These are phyloP conservation scores for Phyllostachys edulis DNA, from an alignment of 176 grass and related monocot genomes.

Conservation along the genomic window DNA sequence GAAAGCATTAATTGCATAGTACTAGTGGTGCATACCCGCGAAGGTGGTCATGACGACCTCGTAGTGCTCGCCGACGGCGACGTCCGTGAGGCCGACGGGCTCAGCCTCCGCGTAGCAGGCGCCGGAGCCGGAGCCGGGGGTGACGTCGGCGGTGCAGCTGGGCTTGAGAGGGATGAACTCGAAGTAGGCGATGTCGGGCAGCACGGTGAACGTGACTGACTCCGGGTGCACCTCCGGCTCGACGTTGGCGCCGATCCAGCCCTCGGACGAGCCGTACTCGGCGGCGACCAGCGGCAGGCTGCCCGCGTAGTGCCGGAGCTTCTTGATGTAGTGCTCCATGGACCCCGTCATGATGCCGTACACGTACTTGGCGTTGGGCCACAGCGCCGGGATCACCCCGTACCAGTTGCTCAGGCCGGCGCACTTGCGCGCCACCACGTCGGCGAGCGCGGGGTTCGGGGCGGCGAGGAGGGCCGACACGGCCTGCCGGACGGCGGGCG, in stretches of 20 bases:
- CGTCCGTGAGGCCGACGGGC: conserved; percentile 70
- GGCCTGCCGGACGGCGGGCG: conserved; percentile 49
- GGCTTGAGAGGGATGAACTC: conserved; percentile 76
- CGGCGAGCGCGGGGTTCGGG: conserved; percentile 61
- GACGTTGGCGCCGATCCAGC: conserved; percentile 73
- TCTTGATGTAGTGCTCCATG: conserved; percentile 87
- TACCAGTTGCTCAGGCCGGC: conserved; percentile 80
- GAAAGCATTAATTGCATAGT: neutral
- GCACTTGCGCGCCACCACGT: conserved; percentile 53
- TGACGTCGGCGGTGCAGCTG: neutral
- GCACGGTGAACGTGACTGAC: conserved; percentile 63
- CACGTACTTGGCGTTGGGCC: conserved; percentile 79
- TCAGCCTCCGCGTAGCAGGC: conserved; percentile 38
- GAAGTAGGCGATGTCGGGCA: conserved; percentile 88
- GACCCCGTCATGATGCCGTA: conserved; percentile 92
- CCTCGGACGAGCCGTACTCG: conserved; percentile 85
- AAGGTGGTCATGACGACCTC: conserved; percentile 88
- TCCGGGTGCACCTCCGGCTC: conserved; percentile 65
- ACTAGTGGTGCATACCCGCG: conserved; percentile 51
- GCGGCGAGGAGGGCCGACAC: conserved; percentile 47
- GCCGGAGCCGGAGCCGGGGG: neutral
- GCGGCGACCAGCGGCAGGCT: conserved; percentile 69
- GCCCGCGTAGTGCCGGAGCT: conserved; percentile 83
- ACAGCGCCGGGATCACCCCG: conserved; percentile 83
- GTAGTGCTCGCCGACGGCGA: conserved; percentile 74